Percentiles rank a stretch among this genome's conserved stretches.
Evolutionary conservation across 805 yeast genomes (phyloP).

Genomic region (Sungouiozyma intestinalis): DNA sequence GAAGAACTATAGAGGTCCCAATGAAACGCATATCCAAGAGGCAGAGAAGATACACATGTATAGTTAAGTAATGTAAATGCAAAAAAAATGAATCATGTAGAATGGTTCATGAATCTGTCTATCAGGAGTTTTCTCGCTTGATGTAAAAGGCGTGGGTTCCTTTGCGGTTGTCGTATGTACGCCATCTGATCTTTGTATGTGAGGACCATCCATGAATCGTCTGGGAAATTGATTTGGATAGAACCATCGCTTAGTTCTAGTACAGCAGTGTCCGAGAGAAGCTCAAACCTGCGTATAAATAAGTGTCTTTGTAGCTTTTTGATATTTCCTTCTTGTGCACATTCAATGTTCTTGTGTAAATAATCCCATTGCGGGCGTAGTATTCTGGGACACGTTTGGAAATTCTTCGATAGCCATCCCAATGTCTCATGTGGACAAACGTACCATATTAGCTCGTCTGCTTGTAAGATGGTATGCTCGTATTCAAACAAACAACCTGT

Average conservation of each 20-base stretch:
- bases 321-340: too few relatives aligned
- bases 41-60: too few relatives aligned
- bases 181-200: background rate
- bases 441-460: conserved; percentile 48
- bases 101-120: background rate
- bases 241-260: conserved; percentile 75
- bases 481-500: conserved; percentile 89
- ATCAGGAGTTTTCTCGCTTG: background rate
- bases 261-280: conserved; percentile 20
- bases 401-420: conserved; percentile 41
- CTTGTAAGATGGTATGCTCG: conserved; percentile 62
- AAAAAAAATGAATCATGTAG: background rate
- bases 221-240: conserved; percentile 79
- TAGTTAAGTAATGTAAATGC: background rate
- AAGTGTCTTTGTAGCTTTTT: background rate
- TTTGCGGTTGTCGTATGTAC: background rate
- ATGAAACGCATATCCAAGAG: too few relatives aligned
- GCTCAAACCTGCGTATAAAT: background rate
- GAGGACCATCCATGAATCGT: conserved; percentile 1
- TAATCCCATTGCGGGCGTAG: background rate
- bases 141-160: conserved; percentile 17
- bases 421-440: conserved; percentile 35
- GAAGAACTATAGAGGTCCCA: conserved; percentile 23
- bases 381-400: conserved; percentile 5
- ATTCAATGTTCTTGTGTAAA: too few relatives aligned